A percentile compares a stretch with the other conserved stretches of the same genome.
phyloP scores from a whole-genome alignment of 352 stramenopile species.

The Phytopythium chamaehyphon region DNA sequence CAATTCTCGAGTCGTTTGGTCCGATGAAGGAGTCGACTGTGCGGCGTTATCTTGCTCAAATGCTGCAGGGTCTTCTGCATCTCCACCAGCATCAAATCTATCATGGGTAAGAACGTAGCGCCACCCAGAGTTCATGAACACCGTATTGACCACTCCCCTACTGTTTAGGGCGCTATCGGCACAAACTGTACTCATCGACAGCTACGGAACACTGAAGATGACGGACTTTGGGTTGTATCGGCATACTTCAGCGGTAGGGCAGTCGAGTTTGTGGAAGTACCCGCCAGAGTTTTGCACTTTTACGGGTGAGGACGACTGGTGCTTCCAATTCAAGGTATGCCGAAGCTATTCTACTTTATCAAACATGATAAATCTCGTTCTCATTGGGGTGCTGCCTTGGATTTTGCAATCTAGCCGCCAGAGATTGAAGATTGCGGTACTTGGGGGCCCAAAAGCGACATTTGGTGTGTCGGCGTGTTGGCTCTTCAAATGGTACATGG shows the following conservation, averaged over 20 bases:
- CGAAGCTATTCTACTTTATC: background rate
- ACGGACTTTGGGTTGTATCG: constrained; percentile 41
- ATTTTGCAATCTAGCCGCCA: constrained; percentile 13
- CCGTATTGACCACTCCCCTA: too few species aligned
- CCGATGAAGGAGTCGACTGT: constrained; percentile 72
- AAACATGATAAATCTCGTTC: background rate
- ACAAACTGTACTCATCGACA: constrained; percentile 57
- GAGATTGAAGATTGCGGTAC: constrained; percentile 15
- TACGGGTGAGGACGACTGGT: constrained; percentile 15
- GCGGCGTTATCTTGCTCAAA: constrained; percentile 55
- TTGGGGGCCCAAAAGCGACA: constrained; percentile 34
- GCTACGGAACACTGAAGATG: constrained; percentile 48
- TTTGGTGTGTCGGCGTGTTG: constrained; percentile 56
- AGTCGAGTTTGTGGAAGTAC: background rate
- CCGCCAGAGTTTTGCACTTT: background rate
- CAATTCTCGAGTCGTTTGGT: constrained; percentile 64
- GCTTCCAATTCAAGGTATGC: constrained; percentile 12
- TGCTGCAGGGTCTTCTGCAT: constrained; percentile 45
- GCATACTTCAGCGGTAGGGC: constrained; percentile 2
- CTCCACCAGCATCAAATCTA: constrained; percentile 40
- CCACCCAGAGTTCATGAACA: too few species aligned
- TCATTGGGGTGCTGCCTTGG: too few species aligned
- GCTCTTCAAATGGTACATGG: constrained; percentile 46
- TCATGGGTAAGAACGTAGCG: constrained; percentile 32
- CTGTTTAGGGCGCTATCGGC: constrained; percentile 31